These are phyloP conservation scores for Aphanomyces cochlioides DNA, from an alignment of 352 stramenopile species.

Conservation along the genomic window DNA sequence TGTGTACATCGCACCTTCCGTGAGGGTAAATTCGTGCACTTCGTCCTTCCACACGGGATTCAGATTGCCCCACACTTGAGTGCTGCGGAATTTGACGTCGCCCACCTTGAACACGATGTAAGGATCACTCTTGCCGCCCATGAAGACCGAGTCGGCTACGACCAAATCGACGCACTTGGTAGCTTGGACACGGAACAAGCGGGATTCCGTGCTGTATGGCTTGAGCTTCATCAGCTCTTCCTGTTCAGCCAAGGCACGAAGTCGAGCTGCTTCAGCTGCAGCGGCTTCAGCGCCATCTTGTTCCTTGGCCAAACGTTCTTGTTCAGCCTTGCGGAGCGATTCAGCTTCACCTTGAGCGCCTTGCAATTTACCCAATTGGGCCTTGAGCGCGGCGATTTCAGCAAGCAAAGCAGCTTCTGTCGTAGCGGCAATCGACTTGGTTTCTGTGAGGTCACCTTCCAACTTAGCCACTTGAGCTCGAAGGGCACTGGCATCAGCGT, in stretches of 20 bases:
- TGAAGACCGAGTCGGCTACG: slow-evolving; percentile 55
- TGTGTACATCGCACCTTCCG: slow-evolving; percentile 28
- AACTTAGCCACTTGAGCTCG: slow-evolving; percentile 18
- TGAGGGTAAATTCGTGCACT: slow-evolving; percentile 30
- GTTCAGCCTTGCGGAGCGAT: slow-evolving; percentile 4
- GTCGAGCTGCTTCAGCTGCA: slow-evolving; percentile 20
- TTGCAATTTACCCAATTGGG: slow-evolving; percentile 4
- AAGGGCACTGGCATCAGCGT: background rate
- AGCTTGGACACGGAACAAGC: slow-evolving; percentile 23
- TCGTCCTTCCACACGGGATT: slow-evolving; percentile 61
- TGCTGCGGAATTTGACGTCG: slow-evolving; percentile 64
- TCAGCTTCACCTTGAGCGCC: slow-evolving; percentile 20
- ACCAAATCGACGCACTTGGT: slow-evolving; percentile 46
- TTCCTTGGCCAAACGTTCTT: slow-evolving; percentile 24
- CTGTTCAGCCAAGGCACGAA: slow-evolving; percentile 23
- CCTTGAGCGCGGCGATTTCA: slow-evolving; percentile 24
- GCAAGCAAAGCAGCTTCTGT: background rate
- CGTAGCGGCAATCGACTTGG: background rate
- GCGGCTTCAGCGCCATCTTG: slow-evolving; percentile 21
- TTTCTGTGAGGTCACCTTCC: background rate
- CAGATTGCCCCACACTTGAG: slow-evolving; percentile 49
- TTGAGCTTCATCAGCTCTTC: slow-evolving; percentile 28
- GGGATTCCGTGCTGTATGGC: slow-evolving; percentile 18
- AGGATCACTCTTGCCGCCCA: slow-evolving; percentile 74
- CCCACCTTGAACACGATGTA: slow-evolving; percentile 75